These are phyloP conservation scores for Adansonia digitata DNA, from an alignment of 345 rosid species.

Conservation along the genomic window DNA sequence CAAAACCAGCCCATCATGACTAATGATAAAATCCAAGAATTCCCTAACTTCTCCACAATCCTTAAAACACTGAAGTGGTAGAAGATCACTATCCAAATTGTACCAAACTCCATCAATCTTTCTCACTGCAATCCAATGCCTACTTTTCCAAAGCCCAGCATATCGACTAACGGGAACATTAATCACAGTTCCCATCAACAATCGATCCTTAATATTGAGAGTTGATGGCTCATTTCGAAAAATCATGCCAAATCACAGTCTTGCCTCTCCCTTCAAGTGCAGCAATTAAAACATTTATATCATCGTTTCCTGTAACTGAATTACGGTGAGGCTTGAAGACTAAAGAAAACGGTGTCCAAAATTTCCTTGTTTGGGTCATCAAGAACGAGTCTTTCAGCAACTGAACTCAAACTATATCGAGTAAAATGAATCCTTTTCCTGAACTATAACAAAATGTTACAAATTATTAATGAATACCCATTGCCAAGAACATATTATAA, in stretches of 20 bases:
- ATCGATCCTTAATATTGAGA: constrained; percentile 52
- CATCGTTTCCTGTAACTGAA: constrained; percentile 74
- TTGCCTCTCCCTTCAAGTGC: constrained; percentile 67
- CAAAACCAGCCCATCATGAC: constrained; percentile 59
- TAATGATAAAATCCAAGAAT: constrained; percentile 52
- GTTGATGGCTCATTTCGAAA: constrained; percentile 50
- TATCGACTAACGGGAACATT: constrained; percentile 64
- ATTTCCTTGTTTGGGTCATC: constrained; percentile 51
- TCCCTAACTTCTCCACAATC: constrained; percentile 40
- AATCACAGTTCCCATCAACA: constrained; percentile 65
- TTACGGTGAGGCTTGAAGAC: constrained; percentile 84
- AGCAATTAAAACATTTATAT: constrained; percentile 70
- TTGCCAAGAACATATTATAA: not conserved
- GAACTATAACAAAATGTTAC: constrained; percentile 8
- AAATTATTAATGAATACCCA: not conserved
- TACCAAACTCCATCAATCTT: constrained; percentile 77
- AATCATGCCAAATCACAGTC: constrained; percentile 76
- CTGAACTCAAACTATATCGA: constrained; percentile 48
- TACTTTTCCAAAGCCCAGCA: constrained; percentile 78
- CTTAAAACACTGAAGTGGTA: constrained; percentile 36
- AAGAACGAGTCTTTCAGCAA: constrained; percentile 52
- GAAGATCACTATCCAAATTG: constrained; percentile 84
- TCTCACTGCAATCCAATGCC: constrained; percentile 86
- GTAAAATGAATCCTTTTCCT: constrained; percentile 70
- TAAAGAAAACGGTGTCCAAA: constrained; percentile 69